phyloP scores from a whole-genome alignment of 2,329 filamentous ascomycete genomes.

The Penicillium sp. region DNA sequence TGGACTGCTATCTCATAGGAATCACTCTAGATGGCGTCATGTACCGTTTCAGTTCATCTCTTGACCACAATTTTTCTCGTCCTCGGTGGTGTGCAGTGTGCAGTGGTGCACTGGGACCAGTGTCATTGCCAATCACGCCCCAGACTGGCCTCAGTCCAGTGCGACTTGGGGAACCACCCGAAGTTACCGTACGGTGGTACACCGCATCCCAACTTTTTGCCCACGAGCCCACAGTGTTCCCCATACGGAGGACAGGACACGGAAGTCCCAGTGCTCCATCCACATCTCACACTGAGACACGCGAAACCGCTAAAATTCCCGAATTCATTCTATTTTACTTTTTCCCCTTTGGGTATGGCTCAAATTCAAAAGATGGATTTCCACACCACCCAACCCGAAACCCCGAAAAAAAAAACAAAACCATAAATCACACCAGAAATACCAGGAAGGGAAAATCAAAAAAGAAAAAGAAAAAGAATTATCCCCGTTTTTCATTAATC shows the following conservation, averaged over 20 bases:
- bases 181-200: not conserved
- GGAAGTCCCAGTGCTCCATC: not conserved
- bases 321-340: not conserved
- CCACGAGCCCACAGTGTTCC: not conserved
- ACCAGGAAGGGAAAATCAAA: not conserved
- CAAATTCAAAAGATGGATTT: too few relatives aligned
- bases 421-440: too few relatives aligned
- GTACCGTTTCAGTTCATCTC: too few relatives aligned
- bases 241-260: not conserved
- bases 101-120: not conserved
- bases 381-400: not conserved
- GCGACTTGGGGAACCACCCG: not conserved
- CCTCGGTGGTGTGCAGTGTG: not conserved
- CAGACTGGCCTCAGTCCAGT: conserved; percentile 7
- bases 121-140: conserved; percentile 12
- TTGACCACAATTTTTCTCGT: too few relatives aligned
- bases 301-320: conserved; percentile 1
- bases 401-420: not conserved
- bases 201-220: conserved; percentile 1
- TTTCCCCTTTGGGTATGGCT: not conserved
- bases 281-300: conserved; percentile 5
- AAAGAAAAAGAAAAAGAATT: not conserved
- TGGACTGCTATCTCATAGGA: too few relatives aligned
- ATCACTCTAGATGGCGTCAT: too few relatives aligned
- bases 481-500: not conserved